Base-by-base conservation (phyloP, 495 filamentous ascomycete genomes). In the Chaetomium fimeti region DNA sequence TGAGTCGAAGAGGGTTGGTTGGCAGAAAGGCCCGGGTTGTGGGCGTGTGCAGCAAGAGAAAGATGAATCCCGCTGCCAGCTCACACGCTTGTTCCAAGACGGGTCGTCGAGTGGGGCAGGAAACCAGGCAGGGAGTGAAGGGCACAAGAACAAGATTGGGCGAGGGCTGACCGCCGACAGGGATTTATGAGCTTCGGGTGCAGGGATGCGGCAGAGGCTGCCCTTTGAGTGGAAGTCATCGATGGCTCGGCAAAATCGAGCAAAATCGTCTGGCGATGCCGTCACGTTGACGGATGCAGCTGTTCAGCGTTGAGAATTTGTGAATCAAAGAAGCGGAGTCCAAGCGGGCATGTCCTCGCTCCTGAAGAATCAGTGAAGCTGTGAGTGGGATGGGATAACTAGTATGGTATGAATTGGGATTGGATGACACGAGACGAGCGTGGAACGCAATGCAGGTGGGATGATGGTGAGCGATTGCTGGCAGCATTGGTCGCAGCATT, bases 51-150 rank as follows among this genome's bases (percentile, higher is more conserved):
- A 38, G 61, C 62, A 55, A 55, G 56, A 18, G 53, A 66, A 61
- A 70, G 66, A 66, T 62, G 60, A 62, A 63, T 25, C 25, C 36
- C 52, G 61, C 68, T 72, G 71, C 71, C 71, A 73, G 69, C 71
- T 68, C 73, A 74, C 68, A 57, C 69, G 59, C 69, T 49, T 68
- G 69, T 72, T 74, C 69, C 69, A 72, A 71, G 68, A 69, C 57
- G 52, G 52, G 67, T 62, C 65, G 60, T 60, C 57, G 53, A 63
- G 72, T 74, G 70, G 72, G 63, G 65, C 65, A 51, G 8, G 27
- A 29, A 18, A 24, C 57, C 63, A 65, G 63, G 61, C 67, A 68
- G 68, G 65, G 65, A 63, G 67, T 42, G 63, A 55, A 65, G 54
- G 57, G 24, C 57, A 55, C 62, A 58, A 57, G 51, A 69, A 65